A percentile compares a stretch with the other conserved stretches of the same genome.
These are phyloP conservation scores for Fusarium tanahbumbuense DNA, from an alignment of 2,329 filamentous ascomycete species.

Conservation along the genomic window DNA sequence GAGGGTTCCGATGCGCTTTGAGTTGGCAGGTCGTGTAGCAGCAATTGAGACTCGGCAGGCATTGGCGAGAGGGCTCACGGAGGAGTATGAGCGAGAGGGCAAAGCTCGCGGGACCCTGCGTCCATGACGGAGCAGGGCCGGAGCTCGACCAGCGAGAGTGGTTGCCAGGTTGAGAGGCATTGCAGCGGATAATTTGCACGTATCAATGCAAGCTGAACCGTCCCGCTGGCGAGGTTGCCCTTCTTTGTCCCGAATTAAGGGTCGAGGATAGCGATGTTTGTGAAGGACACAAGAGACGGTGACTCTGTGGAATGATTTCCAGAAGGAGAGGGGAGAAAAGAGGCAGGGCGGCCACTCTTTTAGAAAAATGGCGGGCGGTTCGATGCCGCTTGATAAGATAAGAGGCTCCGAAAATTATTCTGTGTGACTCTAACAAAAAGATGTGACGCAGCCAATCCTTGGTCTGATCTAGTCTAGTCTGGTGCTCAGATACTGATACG, in stretches of 20 bases:
- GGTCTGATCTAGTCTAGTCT: neutral
- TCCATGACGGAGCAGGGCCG: slow-evolving; percentile 67
- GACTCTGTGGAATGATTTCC: slow-evolving; percentile 43
- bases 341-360: slow-evolving; percentile 23
- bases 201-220: slow-evolving; percentile 53
- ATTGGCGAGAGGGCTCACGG: slow-evolving; percentile 49
- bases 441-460: slow-evolving; percentile 20
- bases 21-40: slow-evolving; percentile 47
- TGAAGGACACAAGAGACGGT: slow-evolving; percentile 41
- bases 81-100: slow-evolving; percentile 58
- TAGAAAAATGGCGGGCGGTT: slow-evolving; percentile 43
- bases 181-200: slow-evolving; percentile 47
- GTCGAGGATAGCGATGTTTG: slow-evolving; percentile 39
- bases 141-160: slow-evolving; percentile 66
- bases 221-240: slow-evolving; percentile 52
- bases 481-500: slow-evolving; percentile 27
- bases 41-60: slow-evolving; percentile 42
- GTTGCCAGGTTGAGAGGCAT: slow-evolving; percentile 57
- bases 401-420: slow-evolving; percentile 45
- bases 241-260: slow-evolving; percentile 49
- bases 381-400: slow-evolving; percentile 45
- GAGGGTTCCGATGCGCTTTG: slow-evolving; percentile 62
- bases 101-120: slow-evolving; percentile 61
- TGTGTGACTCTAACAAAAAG: slow-evolving; percentile 37
- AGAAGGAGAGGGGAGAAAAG: slow-evolving; percentile 31